Base-by-base conservation (phyloP, 23 red algal species). In the Gracilaria gracilis region DNA sequence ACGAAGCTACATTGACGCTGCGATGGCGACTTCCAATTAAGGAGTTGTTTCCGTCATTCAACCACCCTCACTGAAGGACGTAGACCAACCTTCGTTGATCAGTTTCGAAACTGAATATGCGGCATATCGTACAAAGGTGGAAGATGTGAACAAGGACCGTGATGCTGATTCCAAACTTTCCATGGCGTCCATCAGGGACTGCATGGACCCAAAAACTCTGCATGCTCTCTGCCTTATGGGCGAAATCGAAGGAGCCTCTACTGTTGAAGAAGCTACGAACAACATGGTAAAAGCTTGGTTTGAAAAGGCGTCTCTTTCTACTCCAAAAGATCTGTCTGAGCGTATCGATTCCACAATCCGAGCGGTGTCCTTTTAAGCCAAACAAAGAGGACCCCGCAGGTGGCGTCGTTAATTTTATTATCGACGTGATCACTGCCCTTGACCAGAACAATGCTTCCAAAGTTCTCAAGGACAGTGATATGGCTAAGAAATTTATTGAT, bases 91-190 rank as follows among this genome's bases (percentile, higher is more conserved):
- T 5, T 24, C 42, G 9, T 11, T 50, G 21, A 77, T 77, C 72
- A 77, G 44, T 6, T 77, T 77, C 16, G 72, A 44, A 44, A 53
- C 23, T 0, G 23, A 1, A 3, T 77, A 44, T 21, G 29, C 33
- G 9, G 29, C 23, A 44, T 77, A 44, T 29, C 12, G 21, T 5
- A 2, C 39, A 2, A 47, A 53, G 27, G 72, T 40, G 2, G 34
- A 77, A 40, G 72, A 44, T 46, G 31, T 77, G 17, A 77, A 77
- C 48, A 47, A 53, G 44, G 39, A 47, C 39, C 21, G 34, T n/a
- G 21, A 47, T 9, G 72, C n/a, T 11, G 34, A 27, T 6, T 35
- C 9, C 3, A n/a, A 77, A 33, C 27, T 46, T 29, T 27, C 19
- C 9, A 1, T 31, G 0, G 33, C 72, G 0, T 46, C 34, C 5